Percentiles rank a stretch among this genome's conserved stretches.
phyloP scores from a whole-genome alignment of 139 green algal genomes.

The Desmodesmus armatus region DNA sequence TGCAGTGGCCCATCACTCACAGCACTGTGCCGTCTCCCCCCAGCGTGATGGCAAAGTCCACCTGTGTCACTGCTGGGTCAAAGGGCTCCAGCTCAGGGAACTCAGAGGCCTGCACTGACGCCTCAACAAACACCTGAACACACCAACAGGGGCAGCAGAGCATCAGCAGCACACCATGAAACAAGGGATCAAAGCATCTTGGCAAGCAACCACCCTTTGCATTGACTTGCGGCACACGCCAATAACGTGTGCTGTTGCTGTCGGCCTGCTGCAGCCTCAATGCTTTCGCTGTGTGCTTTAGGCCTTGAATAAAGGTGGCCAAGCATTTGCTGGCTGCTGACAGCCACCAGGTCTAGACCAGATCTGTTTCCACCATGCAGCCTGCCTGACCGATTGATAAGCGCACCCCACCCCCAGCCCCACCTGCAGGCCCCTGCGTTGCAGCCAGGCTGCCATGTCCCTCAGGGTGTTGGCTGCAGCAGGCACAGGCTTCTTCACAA shows the following conservation, averaged over 20 bases:
- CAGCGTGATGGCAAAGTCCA: conserved; percentile 89
- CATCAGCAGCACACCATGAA: conserved; percentile 37
- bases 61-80: conserved; percentile 35
- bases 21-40: conserved; percentile 86
- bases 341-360: too few relatives aligned
- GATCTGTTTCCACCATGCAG: too few relatives aligned
- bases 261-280: too few relatives aligned
- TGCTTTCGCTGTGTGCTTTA: too few relatives aligned
- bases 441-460: conserved; percentile 79
- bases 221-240: too few relatives aligned
- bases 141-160: conserved; percentile 51
- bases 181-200: not conserved
- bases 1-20: too few relatives aligned
- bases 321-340: not conserved
- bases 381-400: too few relatives aligned
- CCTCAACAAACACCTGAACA: conserved; percentile 79
- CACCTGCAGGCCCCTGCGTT: conserved; percentile 26
- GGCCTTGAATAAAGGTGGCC: not conserved
- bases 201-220: too few relatives aligned
- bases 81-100: conserved; percentile 52
- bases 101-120: conserved; percentile 66
- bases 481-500: conserved; percentile 78
- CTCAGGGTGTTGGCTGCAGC: conserved; percentile 64
- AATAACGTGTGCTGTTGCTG: not conserved
- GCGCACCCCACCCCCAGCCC: too few relatives aligned